Evolutionary conservation across 1,139 yeast species (phyloP), one percentile per base, ranked within the genome.

Genomic region (Tardiomyces digboiensis): DNA sequence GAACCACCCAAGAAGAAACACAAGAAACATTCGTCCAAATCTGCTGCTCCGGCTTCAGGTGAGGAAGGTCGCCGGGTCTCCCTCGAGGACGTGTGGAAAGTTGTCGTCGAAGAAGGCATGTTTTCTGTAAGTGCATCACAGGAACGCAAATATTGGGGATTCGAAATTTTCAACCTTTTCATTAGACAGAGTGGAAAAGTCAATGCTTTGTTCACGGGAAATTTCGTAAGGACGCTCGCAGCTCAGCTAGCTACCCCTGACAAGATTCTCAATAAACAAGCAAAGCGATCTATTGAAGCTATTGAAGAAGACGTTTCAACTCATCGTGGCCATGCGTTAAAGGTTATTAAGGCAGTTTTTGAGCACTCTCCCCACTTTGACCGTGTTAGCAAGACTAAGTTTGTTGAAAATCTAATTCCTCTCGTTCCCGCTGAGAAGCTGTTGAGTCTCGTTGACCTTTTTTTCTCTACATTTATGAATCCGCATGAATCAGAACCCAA

Each of bases 121-220:
- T 89, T 91, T 56, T 69, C 87, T 3, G 78, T 76, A 26, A 78
- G 82, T 51, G 72, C 96, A 0, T 85, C 96, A 1, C 78, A 81
- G 39, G 97, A 89, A 61, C 73, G 96, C 49, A 91, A 89, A 59
- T 85, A 74, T 61, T 76, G 87, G 76, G 98, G 97, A 0, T 78
- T 89, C 55, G 84, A 84, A 54, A 73, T 89, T 5, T 78, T 89
- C 52, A 38, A 59, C 10, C 44, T 61, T 1, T 48, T 67, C 3
- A 58, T 70, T 0, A 49, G 63, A 1, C 26, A 41, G 12, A 43
- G 44, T 6, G 58, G 62, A 2, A 61, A 64, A 21, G 60, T 81
- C 1, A 53, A 62, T 2, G 46, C 56, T 21, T 56, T 87, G 2
- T 76, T 89, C 57, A 76, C 88, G 2, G 78, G 78, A 20, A 87